Evolutionary conservation across 495 filamentous ascomycete species (phyloP).

Genomic region (Penicillium soppii): DNA sequence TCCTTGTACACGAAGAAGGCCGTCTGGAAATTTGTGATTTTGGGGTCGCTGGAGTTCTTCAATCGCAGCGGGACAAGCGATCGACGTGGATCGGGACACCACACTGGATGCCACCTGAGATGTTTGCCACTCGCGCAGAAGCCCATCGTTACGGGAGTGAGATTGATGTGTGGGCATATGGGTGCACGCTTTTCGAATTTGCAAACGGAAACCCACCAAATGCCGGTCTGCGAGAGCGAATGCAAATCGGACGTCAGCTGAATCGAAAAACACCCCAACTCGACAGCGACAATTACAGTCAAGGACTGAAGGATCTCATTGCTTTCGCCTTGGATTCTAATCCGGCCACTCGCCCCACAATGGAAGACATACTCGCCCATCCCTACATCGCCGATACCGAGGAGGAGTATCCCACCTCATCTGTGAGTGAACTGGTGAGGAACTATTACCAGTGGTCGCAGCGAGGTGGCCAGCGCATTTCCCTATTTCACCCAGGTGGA

Average conservation of each 20-base stretch:
- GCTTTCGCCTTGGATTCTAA: constrained; percentile 76
- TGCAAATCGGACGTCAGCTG: constrained; percentile 62
- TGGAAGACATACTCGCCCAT: constrained; percentile 48
- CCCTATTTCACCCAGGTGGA: constrained; percentile 75
- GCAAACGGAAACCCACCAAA: constrained; percentile 84
- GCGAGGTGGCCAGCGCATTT: constrained; percentile 77
- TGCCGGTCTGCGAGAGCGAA: constrained; percentile 43
- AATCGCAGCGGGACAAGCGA: constrained; percentile 79
- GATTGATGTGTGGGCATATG: constrained; percentile 95
- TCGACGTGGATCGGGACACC: constrained; percentile 93
- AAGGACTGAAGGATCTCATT: constrained; percentile 70
- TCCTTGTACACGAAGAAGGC: constrained; percentile 86
- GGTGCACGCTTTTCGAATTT: constrained; percentile 86
- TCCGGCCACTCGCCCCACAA: constrained; percentile 69
- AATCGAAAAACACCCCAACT: constrained; percentile 62
- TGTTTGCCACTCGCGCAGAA: constrained; percentile 52
- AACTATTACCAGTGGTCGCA: constrained; percentile 86
- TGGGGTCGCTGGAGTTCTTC: constrained; percentile 85
- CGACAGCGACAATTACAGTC: constrained; percentile 72
- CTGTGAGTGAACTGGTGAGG: constrained; percentile 69
- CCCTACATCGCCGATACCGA: constrained; percentile 55
- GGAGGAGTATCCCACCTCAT: constrained; percentile 66
- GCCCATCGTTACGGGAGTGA: constrained; percentile 59
- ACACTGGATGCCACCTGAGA: constrained; percentile 96
- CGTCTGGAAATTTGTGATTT: constrained; percentile 92